Conservation (phyloP, 208 protist species). For the Trypanosomatidae sp. region DNA sequence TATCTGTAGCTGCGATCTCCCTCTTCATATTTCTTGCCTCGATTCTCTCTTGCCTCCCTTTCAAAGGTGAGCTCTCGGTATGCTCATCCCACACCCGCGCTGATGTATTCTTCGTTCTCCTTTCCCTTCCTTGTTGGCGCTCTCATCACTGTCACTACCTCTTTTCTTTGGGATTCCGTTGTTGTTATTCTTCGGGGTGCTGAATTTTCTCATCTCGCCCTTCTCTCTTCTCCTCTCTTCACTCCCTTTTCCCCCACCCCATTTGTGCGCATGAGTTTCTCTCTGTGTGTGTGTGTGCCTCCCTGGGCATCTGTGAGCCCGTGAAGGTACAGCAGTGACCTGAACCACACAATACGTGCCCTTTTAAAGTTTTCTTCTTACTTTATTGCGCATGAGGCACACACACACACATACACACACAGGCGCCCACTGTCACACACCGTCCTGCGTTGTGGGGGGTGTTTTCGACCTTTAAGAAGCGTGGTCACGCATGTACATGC, state of each 20-base stretch:
- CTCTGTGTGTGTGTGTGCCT: background rate
- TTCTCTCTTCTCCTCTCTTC: background rate
- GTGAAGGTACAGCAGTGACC: background rate
- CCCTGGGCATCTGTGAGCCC: conserved; percentile 1
- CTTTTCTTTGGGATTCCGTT: background rate
- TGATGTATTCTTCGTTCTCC: too few species aligned
- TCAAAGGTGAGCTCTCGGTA: background rate
- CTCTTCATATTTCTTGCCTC: background rate
- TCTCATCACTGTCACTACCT: background rate
- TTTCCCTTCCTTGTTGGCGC: background rate
- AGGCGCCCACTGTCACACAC: background rate
- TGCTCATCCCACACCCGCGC: background rate
- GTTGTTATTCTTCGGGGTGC: background rate
- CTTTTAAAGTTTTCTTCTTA: background rate
- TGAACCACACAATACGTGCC: too few species aligned
- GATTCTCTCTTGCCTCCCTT: background rate
- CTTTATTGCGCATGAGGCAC: background rate
- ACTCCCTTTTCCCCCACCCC: background rate
- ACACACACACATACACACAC: background rate
- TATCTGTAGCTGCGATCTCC: background rate
- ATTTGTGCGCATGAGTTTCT: background rate
- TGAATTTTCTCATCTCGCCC: background rate
- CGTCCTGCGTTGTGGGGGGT: background rate
- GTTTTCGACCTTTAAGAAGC: background rate
- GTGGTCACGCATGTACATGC: background rate